Evolutionary conservation across 345 rosid species (phyloP).

Genomic region (Salix koriyanagi): DNA sequence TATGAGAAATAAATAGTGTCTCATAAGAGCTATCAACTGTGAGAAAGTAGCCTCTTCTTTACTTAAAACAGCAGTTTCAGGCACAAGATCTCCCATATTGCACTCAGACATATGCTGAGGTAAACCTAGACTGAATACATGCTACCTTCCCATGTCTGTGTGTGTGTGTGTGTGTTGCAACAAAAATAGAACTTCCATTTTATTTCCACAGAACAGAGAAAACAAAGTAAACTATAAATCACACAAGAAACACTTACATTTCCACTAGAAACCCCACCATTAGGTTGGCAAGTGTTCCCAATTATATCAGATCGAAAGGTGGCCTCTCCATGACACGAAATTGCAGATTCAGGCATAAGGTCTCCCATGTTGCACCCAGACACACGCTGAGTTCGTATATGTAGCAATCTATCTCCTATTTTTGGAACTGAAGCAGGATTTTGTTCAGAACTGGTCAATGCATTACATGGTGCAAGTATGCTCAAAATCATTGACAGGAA

Average conservation of each 20-base stretch:
- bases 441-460: conserved; percentile 33
- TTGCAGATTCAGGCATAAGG: conserved; percentile 36
- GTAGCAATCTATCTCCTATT: conserved; percentile 39
- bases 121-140: no score
- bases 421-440: conserved; percentile 32
- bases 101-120: no score
- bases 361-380: conserved; percentile 25
- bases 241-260: conserved; percentile 35
- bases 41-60: not conserved
- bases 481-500: conserved; percentile 43
- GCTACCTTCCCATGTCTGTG: no score
- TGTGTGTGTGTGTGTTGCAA: no score
- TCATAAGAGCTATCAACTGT: not conserved
- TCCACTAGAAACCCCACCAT: conserved; percentile 27
- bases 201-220: not conserved
- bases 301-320: conserved; percentile 36
- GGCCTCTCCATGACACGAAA: conserved; percentile 36
- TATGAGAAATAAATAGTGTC: not conserved
- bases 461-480: conserved; percentile 34
- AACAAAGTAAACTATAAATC: not conserved
- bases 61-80: not conserved
- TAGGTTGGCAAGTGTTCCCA: conserved; percentile 24
- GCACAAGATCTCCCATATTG: not conserved
- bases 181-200: no score
- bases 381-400: conserved; percentile 17